A percentile compares a stretch with the other conserved stretches of the same genome.
These are phyloP conservation scores for Aspergillus vadensis DNA, from an alignment of 2,329 filamentous ascomycete species.

Conservation along the genomic window DNA sequence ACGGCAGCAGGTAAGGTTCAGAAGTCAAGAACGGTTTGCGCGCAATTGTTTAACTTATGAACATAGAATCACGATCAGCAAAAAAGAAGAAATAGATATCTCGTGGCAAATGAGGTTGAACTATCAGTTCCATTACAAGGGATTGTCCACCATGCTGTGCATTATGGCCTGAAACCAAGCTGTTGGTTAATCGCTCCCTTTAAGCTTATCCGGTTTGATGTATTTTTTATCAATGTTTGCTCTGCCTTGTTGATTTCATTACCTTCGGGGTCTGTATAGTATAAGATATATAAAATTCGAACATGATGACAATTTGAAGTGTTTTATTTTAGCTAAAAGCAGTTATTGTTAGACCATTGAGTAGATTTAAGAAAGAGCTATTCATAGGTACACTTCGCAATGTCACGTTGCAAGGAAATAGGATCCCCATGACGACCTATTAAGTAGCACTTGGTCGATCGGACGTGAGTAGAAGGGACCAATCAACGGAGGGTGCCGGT, in stretches of 20 bases:
- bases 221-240: background rate
- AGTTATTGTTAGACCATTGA: no score
- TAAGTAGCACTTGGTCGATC: background rate
- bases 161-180: background rate
- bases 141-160: background rate
- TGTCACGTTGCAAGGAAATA: no score
- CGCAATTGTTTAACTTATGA: background rate
- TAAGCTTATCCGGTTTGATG: background rate
- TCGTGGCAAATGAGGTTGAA: background rate
- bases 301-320: no score
- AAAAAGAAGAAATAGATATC: constrained; percentile 32
- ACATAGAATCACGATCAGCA: constrained; percentile 28
- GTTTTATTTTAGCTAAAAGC: no score
- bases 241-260: background rate
- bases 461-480: background rate
- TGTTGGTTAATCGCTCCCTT: background rate
- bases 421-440: background rate
- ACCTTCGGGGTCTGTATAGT: background rate
- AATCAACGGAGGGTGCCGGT: background rate
- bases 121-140: background rate
- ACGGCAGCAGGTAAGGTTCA: constrained; percentile 47
- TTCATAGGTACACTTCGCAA: no score
- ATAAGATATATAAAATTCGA: background rate
- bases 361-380: no score
- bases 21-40: background rate